Conservation (phyloP, 352 stramenopile species). For the Aphanomyces stellatus region DNA sequence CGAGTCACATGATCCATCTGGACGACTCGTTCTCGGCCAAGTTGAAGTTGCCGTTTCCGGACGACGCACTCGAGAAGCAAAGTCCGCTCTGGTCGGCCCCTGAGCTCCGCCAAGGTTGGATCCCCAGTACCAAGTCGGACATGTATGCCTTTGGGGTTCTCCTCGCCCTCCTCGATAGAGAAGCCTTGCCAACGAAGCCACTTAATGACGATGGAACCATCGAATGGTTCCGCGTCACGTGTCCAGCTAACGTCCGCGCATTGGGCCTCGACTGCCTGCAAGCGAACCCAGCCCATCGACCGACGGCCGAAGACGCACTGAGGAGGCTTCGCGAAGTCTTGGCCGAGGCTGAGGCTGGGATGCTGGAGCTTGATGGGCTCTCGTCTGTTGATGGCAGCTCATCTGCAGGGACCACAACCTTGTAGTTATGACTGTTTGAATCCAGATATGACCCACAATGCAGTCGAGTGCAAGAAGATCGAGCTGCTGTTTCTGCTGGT, state of each 20-base stretch:
- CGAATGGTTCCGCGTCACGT: neutral
- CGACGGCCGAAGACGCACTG: neutral
- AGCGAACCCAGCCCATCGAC: neutral
- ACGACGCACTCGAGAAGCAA: neutral
- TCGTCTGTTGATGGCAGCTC: no score
- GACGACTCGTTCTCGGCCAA: neutral
- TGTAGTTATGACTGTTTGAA: no score
- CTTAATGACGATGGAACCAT: no score
- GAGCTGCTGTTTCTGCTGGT: no score
- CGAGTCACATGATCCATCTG: neutral
- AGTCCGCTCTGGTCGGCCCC: neutral
- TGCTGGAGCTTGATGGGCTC: neutral
- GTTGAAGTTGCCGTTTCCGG: neutral
- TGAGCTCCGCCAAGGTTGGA: neutral
- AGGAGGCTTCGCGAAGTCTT: neutral
- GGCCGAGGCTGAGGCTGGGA: neutral
- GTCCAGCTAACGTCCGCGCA: neutral
- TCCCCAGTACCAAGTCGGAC: neutral
- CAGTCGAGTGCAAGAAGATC: no score
- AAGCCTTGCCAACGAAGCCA: neutral
- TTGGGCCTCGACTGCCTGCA: neutral
- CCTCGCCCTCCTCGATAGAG: neutral
- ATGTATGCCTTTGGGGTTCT: constrained; percentile 8
- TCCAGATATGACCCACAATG: no score
- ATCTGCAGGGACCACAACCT: no score